phyloP scores from a whole-genome alignment of 306 rosid species.

The Boehmeria nivea region DNA sequence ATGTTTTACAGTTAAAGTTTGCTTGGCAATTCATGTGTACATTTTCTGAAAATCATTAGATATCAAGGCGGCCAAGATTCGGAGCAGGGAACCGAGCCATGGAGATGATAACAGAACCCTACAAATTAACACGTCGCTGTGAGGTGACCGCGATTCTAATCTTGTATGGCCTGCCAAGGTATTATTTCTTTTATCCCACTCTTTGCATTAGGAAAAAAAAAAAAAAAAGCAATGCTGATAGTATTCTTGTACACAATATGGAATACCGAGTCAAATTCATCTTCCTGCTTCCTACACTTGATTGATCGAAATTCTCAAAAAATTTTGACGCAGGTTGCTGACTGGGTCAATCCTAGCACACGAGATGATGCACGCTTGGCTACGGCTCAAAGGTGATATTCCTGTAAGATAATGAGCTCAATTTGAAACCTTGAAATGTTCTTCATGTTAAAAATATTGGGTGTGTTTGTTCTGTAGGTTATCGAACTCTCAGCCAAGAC shows the following conservation, averaged over 20 bases:
- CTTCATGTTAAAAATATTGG: neutral
- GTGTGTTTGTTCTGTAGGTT: conserved; percentile 48
- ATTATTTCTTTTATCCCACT: conserved; percentile 8
- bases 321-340: conserved; percentile 56
- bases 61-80: conserved; percentile 41
- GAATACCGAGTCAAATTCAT: conserved; percentile 4
- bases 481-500: conserved; percentile 78
- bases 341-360: conserved; percentile 96
- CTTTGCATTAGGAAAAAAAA: conserved; percentile 20
- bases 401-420: too few relatives aligned
- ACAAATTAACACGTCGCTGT: conserved; percentile 62
- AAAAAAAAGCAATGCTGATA: too few relatives aligned
- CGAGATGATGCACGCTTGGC: conserved; percentile 99
- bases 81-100: conserved; percentile 41
- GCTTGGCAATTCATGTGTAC: too few relatives aligned
- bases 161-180: conserved; percentile 96
- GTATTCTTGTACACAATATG: neutral
- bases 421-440: neutral
- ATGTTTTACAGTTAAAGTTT: neutral
- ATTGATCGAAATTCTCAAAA: too few relatives aligned
- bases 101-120: conserved; percentile 44
- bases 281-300: too few relatives aligned
- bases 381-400: conserved; percentile 69
- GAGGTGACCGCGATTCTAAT: conserved; percentile 97
- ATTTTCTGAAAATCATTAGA: conserved; percentile 20